A percentile compares a stretch with the other conserved stretches of the same genome.
phyloP scores from a whole-genome alignment of 2,329 filamentous ascomycete species.

The Monilinia fructigena region DNA sequence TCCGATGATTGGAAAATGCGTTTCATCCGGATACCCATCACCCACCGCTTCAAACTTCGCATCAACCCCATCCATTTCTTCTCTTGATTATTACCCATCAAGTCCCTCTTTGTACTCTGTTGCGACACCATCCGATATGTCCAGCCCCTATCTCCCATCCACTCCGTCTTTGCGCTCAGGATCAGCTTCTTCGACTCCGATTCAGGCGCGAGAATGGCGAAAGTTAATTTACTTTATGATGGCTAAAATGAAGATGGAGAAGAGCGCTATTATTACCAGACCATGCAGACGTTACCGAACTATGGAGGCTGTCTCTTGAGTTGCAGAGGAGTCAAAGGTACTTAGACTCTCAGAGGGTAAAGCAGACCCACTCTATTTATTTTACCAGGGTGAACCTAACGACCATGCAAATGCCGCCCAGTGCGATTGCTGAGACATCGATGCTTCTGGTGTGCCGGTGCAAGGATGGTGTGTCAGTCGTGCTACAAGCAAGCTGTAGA shows the following conservation, averaged over 20 bases:
- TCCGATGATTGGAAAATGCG: background rate
- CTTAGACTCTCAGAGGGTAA: conserved; percentile 88
- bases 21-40: background rate
- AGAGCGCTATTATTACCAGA: conserved; percentile 4
- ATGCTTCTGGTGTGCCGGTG: conserved; percentile 97
- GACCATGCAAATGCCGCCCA: conserved; percentile 77
- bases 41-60: background rate
- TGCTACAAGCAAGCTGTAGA: conserved; percentile 97
- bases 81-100: background rate
- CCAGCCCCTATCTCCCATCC: conserved; percentile 13
- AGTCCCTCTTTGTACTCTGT: background rate
- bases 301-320: conserved; percentile 89
- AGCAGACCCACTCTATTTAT: conserved; percentile 24
- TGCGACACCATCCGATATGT: background rate
- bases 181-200: background rate
- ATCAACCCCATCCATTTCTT: background rate
- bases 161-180: background rate
- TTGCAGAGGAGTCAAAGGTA: conserved; percentile 98
- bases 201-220: background rate
- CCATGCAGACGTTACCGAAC: conserved; percentile 79
- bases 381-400: conserved; percentile 25
- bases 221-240: background rate
- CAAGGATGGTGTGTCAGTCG: conserved; percentile 89
- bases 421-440: conserved; percentile 99
- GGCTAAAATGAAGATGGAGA: background rate